Evolutionary conservation across 2,329 filamentous ascomycete species (phyloP).

Genomic region (Cryphonectria japonica): DNA sequence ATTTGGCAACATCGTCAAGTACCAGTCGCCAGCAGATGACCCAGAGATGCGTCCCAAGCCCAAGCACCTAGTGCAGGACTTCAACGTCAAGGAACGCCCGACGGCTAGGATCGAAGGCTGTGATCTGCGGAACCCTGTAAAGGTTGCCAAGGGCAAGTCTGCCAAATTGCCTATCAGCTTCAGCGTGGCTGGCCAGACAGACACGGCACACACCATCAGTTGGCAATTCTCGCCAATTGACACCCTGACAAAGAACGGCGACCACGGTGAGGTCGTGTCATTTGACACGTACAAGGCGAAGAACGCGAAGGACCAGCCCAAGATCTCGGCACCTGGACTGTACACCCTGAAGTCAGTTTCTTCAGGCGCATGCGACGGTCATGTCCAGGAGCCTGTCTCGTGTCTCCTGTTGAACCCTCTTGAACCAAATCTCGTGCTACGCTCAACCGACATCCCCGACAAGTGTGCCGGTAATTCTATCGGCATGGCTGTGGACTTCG

Average conservation of each 20-base stretch:
- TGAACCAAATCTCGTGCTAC: slow-evolving; percentile 76
- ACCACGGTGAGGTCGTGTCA: slow-evolving; percentile 65
- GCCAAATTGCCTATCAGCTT: slow-evolving; percentile 74
- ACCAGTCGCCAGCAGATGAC: slow-evolving; percentile 69
- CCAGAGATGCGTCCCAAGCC: slow-evolving; percentile 63
- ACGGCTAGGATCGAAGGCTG: slow-evolving; percentile 73
- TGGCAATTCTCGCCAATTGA: slow-evolving; percentile 83
- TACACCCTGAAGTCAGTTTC: slow-evolving; percentile 83
- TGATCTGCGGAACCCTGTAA: slow-evolving; percentile 78
- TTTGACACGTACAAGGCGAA: slow-evolving; percentile 64
- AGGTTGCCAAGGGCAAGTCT: slow-evolving; percentile 75
- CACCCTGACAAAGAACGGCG: slow-evolving; percentile 69
- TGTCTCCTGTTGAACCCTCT: slow-evolving; percentile 90
- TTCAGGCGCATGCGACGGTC: slow-evolving; percentile 81
- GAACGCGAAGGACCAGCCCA: slow-evolving; percentile 64
- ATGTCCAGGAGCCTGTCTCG: slow-evolving; percentile 91
- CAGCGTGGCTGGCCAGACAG: slow-evolving; percentile 60
- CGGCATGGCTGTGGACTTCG: slow-evolving; percentile 84
- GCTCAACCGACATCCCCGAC: slow-evolving; percentile 82
- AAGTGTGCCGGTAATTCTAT: slow-evolving; percentile 95
- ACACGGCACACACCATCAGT: slow-evolving; percentile 70
- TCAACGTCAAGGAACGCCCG: slow-evolving; percentile 86
- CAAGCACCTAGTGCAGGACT: slow-evolving; percentile 72
- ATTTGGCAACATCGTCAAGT: slow-evolving; percentile 83
- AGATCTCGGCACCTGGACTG: slow-evolving; percentile 76